phyloP scores from a whole-genome alignment of 108 stramenopile genomes.

The Nannochloropsis oceanica region DNA sequence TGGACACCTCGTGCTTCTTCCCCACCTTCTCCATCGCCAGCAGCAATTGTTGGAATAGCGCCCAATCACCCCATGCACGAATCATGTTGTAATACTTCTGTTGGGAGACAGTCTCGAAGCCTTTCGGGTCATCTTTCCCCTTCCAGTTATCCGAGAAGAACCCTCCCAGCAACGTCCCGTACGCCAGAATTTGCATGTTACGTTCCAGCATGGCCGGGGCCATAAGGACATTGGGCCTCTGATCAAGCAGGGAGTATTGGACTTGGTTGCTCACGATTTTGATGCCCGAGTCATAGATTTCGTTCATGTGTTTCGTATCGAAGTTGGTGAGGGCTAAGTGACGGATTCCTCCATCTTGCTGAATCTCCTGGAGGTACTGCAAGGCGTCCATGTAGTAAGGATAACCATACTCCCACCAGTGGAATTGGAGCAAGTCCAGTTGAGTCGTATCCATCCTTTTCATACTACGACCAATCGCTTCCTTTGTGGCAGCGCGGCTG shows the following conservation, averaged over 20 bases:
- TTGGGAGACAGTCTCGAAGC: constrained; percentile 22
- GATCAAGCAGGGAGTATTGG: constrained; percentile 22
- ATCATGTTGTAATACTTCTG: constrained; percentile 26
- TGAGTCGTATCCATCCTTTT: constrained; percentile 8
- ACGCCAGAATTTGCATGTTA: constrained; percentile 7
- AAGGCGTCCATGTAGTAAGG: constrained; percentile 28
- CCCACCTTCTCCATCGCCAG: constrained; percentile 1
- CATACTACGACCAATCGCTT: constrained; percentile 1
- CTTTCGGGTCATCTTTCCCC: not conserved
- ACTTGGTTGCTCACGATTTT: constrained; percentile 14
- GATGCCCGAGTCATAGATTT: constrained; percentile 13
- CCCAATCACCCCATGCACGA: constrained; percentile 14
- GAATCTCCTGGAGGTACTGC: not conserved
- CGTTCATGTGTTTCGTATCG: constrained; percentile 15
- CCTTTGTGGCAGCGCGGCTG: not conserved
- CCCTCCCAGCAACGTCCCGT: constrained; percentile 20
- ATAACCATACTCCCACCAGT: constrained; percentile 22
- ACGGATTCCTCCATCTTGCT: constrained; percentile 13
- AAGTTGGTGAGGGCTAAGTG: constrained; percentile 24
- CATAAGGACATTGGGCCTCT: constrained; percentile 11
- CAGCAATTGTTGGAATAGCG: constrained; percentile 14
- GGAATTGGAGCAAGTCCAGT: constrained; percentile 21
- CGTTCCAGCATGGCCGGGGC: not conserved
- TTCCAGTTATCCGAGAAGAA: constrained; percentile 16
- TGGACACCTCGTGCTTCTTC: constrained; percentile 8